Evolutionary conservation across 176 grass and related monocot genomes (phyloP).

Genomic region (Aegilops sharonensis): DNA sequence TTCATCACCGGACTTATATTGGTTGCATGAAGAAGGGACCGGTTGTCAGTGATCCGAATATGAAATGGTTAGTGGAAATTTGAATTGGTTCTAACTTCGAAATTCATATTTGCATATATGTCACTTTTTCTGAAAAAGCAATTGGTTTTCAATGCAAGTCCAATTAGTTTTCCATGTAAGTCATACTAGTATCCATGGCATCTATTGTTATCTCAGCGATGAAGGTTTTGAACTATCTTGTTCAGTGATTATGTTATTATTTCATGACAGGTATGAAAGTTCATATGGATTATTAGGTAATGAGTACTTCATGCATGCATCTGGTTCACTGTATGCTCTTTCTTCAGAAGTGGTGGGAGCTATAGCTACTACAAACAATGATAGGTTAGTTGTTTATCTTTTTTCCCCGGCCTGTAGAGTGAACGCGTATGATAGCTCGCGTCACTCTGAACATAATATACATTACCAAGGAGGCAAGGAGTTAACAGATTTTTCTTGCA

Average conservation of each 20-base stretch:
- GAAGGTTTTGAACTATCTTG: neutral
- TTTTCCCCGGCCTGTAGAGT: no score
- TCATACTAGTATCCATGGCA: neutral
- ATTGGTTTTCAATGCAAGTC: neutral
- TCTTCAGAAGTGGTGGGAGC: conserved; percentile 79
- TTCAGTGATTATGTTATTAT: conserved; percentile 9
- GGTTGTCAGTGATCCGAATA: conserved; percentile 86
- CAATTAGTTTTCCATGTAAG: conserved; percentile 1
- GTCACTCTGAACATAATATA: neutral
- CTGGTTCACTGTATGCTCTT: conserved; percentile 80
- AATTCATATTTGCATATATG: conserved; percentile 6
- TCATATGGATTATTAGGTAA: conserved; percentile 77
- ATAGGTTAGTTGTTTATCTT: conserved; percentile 51
- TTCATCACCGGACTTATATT: conserved; percentile 68
- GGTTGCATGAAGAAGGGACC: conserved; percentile 99
- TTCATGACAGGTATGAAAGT: conserved; percentile 81
- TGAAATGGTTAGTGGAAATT: conserved; percentile 67
- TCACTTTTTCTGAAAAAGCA: neutral
- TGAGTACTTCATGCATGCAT: conserved; percentile 88
- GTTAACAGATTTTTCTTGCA: neutral
- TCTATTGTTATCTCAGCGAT: neutral
- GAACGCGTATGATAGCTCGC: neutral
- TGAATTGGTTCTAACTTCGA: conserved; percentile 23
- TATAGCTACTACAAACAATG: conserved; percentile 66
- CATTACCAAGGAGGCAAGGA: neutral